phyloP scores from a whole-genome alignment of 345 rosid genomes.

The Capsella bursapastoris region DNA sequence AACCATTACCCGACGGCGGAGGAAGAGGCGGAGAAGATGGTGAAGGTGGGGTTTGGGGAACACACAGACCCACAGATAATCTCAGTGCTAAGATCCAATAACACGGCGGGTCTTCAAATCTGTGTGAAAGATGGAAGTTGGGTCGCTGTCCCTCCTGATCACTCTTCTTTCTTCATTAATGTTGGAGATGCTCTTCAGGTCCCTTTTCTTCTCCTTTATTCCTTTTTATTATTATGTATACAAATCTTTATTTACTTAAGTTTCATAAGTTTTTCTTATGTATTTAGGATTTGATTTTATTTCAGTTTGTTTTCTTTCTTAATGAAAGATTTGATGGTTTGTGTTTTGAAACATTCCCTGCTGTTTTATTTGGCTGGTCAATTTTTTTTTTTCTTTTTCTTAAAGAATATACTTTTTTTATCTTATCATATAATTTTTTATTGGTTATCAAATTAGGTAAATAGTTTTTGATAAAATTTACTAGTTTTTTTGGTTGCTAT shows the following conservation, averaged over 20 bases:
- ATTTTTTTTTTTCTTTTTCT: no score
- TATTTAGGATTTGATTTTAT: constrained; percentile 22
- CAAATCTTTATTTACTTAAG: not conserved
- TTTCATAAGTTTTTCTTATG: not conserved
- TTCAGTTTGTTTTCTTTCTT: no score
- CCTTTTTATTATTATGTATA: not conserved
- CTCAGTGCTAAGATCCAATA: constrained; percentile 82
- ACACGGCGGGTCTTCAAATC: constrained; percentile 86
- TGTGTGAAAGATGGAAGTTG: constrained; percentile 68
- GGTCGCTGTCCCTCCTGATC: constrained; percentile 92
- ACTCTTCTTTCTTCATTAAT: constrained; percentile 80
- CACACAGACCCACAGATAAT: constrained; percentile 97
- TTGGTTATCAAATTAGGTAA: not conserved
- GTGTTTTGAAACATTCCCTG: constrained; percentile 22
- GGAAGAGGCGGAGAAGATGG: constrained; percentile 41
- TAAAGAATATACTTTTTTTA: not conserved
- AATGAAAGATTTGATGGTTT: not conserved
- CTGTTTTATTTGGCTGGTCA: not conserved
- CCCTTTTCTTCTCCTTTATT: not conserved
- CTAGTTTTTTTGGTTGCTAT: not conserved
- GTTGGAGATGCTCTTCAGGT: constrained; percentile 97
- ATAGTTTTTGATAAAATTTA: not conserved
- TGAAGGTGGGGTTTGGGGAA: constrained; percentile 76
- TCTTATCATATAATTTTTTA: not conserved
- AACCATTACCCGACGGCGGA: constrained; percentile 83